A percentile compares a stretch with the other conserved stretches of the same genome.
These are phyloP conservation scores for Emergomyces pasteurianus DNA, from an alignment of 2,329 filamentous ascomycete genomes.

Conservation along the genomic window DNA sequence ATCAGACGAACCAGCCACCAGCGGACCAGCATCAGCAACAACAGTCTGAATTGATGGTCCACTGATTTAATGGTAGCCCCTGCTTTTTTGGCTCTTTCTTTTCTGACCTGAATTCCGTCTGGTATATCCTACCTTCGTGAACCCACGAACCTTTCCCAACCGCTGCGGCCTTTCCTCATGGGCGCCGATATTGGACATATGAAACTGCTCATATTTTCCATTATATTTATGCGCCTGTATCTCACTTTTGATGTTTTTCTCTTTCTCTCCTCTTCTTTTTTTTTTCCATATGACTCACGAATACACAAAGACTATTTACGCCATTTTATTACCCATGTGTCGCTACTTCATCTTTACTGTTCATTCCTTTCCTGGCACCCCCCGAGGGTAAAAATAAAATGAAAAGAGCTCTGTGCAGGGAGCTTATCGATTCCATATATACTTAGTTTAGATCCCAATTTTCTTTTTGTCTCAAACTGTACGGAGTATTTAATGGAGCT, in stretches of 20 bases:
- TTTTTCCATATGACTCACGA: neutral
- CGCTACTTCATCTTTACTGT: neutral
- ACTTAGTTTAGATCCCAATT: neutral
- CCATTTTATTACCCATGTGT: neutral
- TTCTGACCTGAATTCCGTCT: neutral
- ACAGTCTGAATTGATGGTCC: slow-evolving; percentile 36
- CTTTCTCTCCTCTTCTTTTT: neutral
- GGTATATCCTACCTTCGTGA: neutral
- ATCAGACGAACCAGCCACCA: slow-evolving; percentile 15
- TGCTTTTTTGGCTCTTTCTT: neutral
- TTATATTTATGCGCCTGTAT: neutral
- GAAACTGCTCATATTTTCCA: neutral
- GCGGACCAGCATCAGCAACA: slow-evolving; percentile 20
- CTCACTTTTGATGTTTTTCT: neutral
- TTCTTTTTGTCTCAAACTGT: neutral
- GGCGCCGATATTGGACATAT: neutral
- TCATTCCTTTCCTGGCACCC: neutral
- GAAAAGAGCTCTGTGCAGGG: neutral
- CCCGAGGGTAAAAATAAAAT: neutral
- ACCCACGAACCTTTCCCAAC: neutral
- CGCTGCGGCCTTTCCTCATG: neutral
- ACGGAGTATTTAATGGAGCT: too few species aligned
- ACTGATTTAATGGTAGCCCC: slow-evolving; percentile 20
- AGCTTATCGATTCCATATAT: neutral
- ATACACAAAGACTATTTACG: neutral